Evolutionary conservation across 192 early-diverging fungal species (phyloP).

Genomic region (Backusella tuberculispora): DNA sequence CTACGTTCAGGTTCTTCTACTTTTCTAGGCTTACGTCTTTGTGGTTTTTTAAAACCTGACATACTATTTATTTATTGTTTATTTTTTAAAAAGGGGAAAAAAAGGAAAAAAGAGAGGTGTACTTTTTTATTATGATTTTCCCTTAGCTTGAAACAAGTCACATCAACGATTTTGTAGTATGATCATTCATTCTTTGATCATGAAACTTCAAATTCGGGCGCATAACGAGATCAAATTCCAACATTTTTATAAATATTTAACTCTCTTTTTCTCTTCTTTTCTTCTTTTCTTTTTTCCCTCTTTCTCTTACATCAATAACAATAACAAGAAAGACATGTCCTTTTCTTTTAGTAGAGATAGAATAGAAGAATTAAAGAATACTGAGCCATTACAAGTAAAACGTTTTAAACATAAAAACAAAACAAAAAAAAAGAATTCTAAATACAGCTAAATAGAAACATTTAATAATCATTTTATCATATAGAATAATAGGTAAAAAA

Average conservation of each 20-base stretch:
- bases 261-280: background rate
- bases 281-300: background rate
- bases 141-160: too few relatives aligned
- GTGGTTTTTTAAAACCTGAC: constrained; percentile 6
- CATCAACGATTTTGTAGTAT: too few relatives aligned
- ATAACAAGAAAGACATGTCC: background rate
- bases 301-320: background rate
- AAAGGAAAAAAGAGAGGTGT: background rate
- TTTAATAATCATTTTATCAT: background rate
- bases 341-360: background rate
- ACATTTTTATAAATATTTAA: background rate
- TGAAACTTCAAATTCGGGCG: too few relatives aligned
- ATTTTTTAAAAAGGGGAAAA: background rate
- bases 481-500: constrained; percentile 3
- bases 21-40: background rate
- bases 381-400: constrained; percentile 3
- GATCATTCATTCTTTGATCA: too few relatives aligned
- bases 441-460: background rate
- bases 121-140: background rate
- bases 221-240: background rate
- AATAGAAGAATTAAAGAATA: constrained; percentile 1
- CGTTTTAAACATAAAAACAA: too few relatives aligned
- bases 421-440: background rate
- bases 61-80: too few relatives aligned
- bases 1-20: background rate